Evolutionary conservation across 768 basidiomycete genomes (phyloP), one percentile per base, ranked within the genome.

Genomic region (Terana coerulea): DNA sequence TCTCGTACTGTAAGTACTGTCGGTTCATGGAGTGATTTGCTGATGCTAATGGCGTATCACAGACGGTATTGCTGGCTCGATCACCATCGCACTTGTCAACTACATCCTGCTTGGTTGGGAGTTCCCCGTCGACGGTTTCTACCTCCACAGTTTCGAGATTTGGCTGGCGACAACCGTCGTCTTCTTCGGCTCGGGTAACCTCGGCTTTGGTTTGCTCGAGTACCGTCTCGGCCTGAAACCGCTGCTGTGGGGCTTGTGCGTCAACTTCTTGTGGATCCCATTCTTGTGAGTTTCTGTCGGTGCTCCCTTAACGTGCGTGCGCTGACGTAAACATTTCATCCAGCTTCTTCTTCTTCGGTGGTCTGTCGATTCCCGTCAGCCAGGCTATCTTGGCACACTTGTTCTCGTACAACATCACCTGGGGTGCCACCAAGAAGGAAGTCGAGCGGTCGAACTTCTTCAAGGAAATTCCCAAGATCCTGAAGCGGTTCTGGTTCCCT

Each of bases 361-460:
- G 88, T 1, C 71, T 91, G 43, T 83, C 83, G 49, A 77, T 88
- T 54, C 88, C 88, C 51, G 72, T 91, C 34, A 72, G 76, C 25
- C 75, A 76, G 22, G 80, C 86, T 1, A 70, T 88, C 29, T 72
- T 87, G 19, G 81, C 86, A 1, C 84, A 88, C 57, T 52, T 86
- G 68, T 85, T 88, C 67, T 86, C 83, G 5, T 86, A 85, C 69
- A 84, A 88, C 66, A 86, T 86, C 60, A 78, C 79, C 9, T 91
- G 88, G 89, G 79, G 80, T 21, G 82, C 87, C 5, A 91, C 88
- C 3, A 80, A 80, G 59, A 90, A 91, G 79, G 88, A 89, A 66
- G 89, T 94, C 37, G 86, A 93, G 67, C 77, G 81, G 48, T 89
- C 87, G 12, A 94, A 93, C 61, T 93, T 95, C 75, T 93, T 90